Percentiles rank a stretch among this genome's conserved stretches.
These are phyloP conservation scores for Gossypium herbaceum DNA, from an alignment of 345 rosid genomes.

Conservation along the genomic window DNA sequence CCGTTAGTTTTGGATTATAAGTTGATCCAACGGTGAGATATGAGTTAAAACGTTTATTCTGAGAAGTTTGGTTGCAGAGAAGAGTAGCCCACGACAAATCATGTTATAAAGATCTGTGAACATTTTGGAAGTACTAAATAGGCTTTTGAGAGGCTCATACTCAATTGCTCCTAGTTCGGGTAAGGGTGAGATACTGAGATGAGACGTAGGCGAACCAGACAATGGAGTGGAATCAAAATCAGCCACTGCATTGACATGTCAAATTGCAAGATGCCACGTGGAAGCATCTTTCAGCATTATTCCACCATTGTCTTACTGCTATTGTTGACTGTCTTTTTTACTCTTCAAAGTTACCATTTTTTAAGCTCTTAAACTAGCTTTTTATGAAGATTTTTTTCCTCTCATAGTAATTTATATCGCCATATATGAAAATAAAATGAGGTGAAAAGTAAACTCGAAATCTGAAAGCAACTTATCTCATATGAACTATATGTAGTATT, in stretches of 20 bases:
- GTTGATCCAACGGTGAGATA: not conserved
- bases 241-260: slow-evolving; percentile 1
- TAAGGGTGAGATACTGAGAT: not conserved
- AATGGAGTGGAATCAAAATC: not conserved
- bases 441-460: no score
- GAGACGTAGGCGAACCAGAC: not conserved
- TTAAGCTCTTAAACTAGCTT: no score
- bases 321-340: not conserved
- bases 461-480: no score
- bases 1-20: no score
- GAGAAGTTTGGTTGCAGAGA: not conserved
- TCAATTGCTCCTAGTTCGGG: not conserved
- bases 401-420: no score
- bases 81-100: not conserved
- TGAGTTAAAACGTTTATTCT: not conserved
- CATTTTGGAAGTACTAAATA: not conserved
- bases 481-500: not conserved
- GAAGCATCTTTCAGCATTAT: no score
- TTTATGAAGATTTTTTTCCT: no score
- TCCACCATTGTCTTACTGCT: not conserved
- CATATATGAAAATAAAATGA: no score
- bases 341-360: not conserved
- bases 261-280: slow-evolving; percentile 27
- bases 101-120: not conserved
- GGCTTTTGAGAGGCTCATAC: not conserved